A percentile compares a stretch with the other conserved stretches of the same genome.
These are phyloP conservation scores for Pisolithus tinctorius DNA, from an alignment of 768 basidiomycete species.

Conservation along the genomic window DNA sequence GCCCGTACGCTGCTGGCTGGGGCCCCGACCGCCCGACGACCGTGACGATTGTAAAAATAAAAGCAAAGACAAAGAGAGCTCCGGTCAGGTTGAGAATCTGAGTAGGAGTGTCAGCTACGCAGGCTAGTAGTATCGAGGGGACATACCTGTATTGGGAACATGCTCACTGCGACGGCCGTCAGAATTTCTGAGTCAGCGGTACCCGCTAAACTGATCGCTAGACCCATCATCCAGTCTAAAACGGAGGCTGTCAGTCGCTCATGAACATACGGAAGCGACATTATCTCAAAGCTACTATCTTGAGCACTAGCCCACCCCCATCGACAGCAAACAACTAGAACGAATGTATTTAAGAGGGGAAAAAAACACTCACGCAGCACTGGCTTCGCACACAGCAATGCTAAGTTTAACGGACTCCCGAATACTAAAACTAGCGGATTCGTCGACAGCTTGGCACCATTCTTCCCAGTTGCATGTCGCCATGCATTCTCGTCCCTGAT, in stretches of 20 bases:
- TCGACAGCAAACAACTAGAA: background rate
- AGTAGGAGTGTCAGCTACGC: background rate
- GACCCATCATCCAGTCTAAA: conserved; percentile 28
- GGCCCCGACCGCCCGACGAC: conserved; percentile 12
- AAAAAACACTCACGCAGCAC: conserved; percentile 19
- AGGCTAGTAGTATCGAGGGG: background rate
- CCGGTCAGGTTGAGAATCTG: conserved; percentile 23
- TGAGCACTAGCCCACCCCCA: background rate
- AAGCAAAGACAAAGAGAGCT: conserved; percentile 13
- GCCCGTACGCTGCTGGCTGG: conserved; percentile 28
- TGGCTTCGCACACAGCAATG: conserved; percentile 16
- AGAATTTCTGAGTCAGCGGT: conserved; percentile 8
- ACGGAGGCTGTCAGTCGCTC: background rate
- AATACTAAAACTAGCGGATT: conserved; percentile 19
- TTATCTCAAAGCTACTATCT: no score
- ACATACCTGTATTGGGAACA: conserved; percentile 22
- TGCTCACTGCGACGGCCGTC: conserved; percentile 14
- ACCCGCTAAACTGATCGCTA: conserved; percentile 16
- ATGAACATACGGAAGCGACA: no score
- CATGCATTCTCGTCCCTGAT: conserved; percentile 23
- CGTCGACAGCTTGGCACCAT: conserved; percentile 11
- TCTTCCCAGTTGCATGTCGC: conserved; percentile 14
- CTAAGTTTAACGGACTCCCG: conserved; percentile 11
- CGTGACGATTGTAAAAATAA: conserved; percentile 9
- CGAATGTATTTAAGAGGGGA: background rate